phyloP scores from a whole-genome alignment of 83 land plant genomes.

The Isoetes engelmannii region DNA sequence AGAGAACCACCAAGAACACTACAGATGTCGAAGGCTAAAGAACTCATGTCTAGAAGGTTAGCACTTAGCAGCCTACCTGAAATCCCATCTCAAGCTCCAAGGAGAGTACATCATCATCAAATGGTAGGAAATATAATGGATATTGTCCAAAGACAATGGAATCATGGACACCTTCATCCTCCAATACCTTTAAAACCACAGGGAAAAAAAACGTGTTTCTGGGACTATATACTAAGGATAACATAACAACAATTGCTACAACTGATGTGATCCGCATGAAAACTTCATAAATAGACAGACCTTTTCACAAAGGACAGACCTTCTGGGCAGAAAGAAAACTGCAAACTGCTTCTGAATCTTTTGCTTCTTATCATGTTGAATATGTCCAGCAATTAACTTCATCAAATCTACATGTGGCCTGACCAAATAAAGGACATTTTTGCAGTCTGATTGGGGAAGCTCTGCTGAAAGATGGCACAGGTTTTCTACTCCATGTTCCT shows the following conservation, averaged over 20 bases:
- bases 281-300: constrained; percentile 18
- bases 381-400: constrained; percentile 64
- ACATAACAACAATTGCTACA: too few species aligned
- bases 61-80: constrained; percentile 49
- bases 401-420: constrained; percentile 54
- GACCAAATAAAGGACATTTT: constrained; percentile 67
- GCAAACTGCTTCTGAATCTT: constrained; percentile 67
- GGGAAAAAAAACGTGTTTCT: too few species aligned
- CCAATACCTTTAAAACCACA: constrained; percentile 50
- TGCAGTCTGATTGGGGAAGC: constrained; percentile 65
- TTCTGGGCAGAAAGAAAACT: constrained; percentile 80
- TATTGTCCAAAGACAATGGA: constrained; percentile 73
- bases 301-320: constrained; percentile 83
- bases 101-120: constrained; percentile 94
- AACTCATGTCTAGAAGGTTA: constrained; percentile 7
- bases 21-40: neutral
- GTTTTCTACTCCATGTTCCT: constrained; percentile 86
- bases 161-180: constrained; percentile 73
- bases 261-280: too few species aligned
- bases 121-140: constrained; percentile 69
- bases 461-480: constrained; percentile 63
- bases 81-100: constrained; percentile 76
- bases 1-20: neutral
- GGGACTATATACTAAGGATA: too few species aligned
- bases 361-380: constrained; percentile 60